Base-by-base conservation (phyloP, 257 asterid genomes). In the Solanum virginianum region DNA sequence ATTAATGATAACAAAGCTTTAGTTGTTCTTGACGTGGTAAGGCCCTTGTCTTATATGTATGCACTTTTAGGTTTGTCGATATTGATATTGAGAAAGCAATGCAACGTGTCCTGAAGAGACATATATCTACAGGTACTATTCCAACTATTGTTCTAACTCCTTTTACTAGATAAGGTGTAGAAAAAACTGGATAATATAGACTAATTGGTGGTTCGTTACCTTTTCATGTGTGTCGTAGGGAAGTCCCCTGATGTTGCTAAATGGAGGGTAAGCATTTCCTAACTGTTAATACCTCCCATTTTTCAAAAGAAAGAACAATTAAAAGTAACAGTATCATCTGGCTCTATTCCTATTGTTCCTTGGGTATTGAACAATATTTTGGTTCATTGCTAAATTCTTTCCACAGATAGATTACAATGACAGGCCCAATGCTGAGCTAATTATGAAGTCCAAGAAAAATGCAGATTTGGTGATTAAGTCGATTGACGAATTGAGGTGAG, bases 381-480 rank as follows among this genome's bases (percentile, higher is more conserved):
- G 16, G 83, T 79, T 62, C 85, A 53, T 85, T 72, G 14, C 79
- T 71, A 68, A 75, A 83, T 85, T 63, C 60, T 32, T 85, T 75
- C 45, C 90, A 91, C 94, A 96, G 98, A 87, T 96, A 63, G 94
- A 94, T 69, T 92, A 93, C 85, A 96, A 94, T 49, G 98, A 96
- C 88, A 93, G 93, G 75, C 98, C 98, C 41, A 96, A 96, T 62
- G 99, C 99, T 1, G 98, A 93, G 91, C 92, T 93, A 85, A 92
- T 96, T 84, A 88, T 92, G 87, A 92, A 91, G 82, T 90, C 97
- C 49, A 94, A 92, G 93, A 90, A 89, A 49, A 92, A 90, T 11
- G 96, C 99, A 45, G 97, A 96, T 90, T 62, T 94, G 91, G 83
- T 96, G 39, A 92, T 96, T 88, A 96, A 93, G 80, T 96, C 98